These are phyloP conservation scores for Zangia roseola DNA, from an alignment of 768 basidiomycete genomes.

Conservation along the genomic window DNA sequence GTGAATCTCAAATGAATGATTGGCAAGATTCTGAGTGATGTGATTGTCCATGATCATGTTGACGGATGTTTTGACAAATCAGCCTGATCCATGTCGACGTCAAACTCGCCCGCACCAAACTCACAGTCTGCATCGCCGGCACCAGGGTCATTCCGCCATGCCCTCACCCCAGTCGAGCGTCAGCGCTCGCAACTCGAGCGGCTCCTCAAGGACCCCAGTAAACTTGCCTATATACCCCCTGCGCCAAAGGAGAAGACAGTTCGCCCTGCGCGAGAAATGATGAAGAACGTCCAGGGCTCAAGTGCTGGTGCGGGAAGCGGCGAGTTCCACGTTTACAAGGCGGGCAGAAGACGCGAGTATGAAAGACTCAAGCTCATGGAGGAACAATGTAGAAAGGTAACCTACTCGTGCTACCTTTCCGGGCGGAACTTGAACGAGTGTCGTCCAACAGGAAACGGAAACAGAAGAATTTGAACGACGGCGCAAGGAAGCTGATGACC, in stretches of 20 bases:
- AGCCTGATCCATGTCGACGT: constrained; percentile 24
- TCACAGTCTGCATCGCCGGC: constrained; percentile 34
- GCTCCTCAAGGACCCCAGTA: constrained; percentile 86
- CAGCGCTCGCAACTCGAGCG: constrained; percentile 75
- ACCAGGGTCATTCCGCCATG: constrained; percentile 40
- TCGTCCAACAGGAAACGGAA: constrained; percentile 57
- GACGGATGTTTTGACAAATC: constrained; percentile 16
- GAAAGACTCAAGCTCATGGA: constrained; percentile 91
- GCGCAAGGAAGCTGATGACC: constrained; percentile 65
- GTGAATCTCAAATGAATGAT: too few species aligned
- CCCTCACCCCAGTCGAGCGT: constrained; percentile 47
- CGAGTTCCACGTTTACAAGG: constrained; percentile 99
- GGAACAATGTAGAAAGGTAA: constrained; percentile 73
- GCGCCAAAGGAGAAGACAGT: constrained; percentile 81
- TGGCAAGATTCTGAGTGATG: too few species aligned
- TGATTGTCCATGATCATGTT: too few species aligned
- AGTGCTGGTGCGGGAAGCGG: constrained; percentile 97
- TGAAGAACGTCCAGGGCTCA: constrained; percentile 99
- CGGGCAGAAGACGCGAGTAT: constrained; percentile 89
- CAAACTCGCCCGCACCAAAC: constrained; percentile 28
- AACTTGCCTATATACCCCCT: constrained; percentile 76
- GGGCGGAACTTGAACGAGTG: not conserved
- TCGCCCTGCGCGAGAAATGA: constrained; percentile 87
- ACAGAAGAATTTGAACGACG: constrained; percentile 73
- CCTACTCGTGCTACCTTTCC: not conserved